These are phyloP conservation scores for Sporisorium iseilematis-ciliati DNA, from an alignment of 1,284 basidiomycete genomes.

Conservation along the genomic window DNA sequence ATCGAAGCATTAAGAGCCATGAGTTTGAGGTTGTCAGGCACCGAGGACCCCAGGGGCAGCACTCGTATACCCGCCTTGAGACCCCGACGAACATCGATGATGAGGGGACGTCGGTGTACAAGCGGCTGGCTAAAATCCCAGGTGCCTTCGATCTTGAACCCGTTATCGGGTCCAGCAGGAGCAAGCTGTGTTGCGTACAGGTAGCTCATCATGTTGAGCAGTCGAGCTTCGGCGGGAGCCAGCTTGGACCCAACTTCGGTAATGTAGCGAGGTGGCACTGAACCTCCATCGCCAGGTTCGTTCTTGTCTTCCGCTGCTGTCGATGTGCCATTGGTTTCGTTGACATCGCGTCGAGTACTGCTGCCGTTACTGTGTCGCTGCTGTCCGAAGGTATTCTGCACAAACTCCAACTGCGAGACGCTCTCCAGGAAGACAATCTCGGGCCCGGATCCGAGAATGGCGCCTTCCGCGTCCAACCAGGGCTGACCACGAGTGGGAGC, in stretches of 20 bases:
- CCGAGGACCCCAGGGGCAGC: conserved; percentile 48
- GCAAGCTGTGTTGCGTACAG: conserved; percentile 56
- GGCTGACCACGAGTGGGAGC: conserved; percentile 24
- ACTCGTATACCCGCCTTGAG: conserved; percentile 74
- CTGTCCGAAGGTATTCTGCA: conserved; percentile 24
- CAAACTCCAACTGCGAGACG: conserved; percentile 35
- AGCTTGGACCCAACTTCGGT: conserved; percentile 37
- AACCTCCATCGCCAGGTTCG: conserved; percentile 28
- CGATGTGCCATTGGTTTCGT: conserved; percentile 5
- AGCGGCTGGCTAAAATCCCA: conserved; percentile 83
- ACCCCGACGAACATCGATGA: conserved; percentile 75
- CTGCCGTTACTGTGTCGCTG: conserved; percentile 3
- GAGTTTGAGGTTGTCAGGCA: conserved; percentile 54
- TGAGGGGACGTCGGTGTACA: conserved; percentile 68
- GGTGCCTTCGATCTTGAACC: conserved; percentile 3
- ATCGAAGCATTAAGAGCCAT: conserved; percentile 84
- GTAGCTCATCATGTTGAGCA: conserved; percentile 50
- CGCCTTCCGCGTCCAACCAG: conserved; percentile 43
- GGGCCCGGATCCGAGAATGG: conserved; percentile 27
- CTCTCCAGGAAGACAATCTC: conserved; percentile 38
- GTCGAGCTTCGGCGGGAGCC: conserved; percentile 50
- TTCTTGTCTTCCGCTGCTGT: conserved; percentile 6
- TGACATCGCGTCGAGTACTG: neutral
- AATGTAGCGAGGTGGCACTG: conserved; percentile 35
- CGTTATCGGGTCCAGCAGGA: neutral